Evolutionary conservation across 306 rosid species (phyloP), one percentile per base, ranked within the genome.

Genomic region (Begonia loranthoides): DNA sequence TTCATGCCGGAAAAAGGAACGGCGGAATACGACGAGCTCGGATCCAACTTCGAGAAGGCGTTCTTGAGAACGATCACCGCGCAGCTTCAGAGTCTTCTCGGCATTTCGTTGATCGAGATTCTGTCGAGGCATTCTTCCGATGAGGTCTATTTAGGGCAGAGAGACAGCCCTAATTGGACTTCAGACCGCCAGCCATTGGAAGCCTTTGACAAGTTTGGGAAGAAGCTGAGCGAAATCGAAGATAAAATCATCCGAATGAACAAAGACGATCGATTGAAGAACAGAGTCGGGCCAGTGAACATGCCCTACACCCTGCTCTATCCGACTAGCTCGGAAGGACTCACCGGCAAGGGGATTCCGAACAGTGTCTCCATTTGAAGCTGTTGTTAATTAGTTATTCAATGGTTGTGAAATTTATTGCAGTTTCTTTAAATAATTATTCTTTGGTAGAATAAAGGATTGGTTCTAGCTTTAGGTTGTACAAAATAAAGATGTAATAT

Each of bases 1-100:
- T 86, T 90, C 84, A 80, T 90, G 95, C 99, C 99, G 0, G 96
- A 86, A 77, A 68, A 76, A 10, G 99, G 99, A 9, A 90, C 94
- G 0, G 59, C 74, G 0, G 99, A 86, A 54, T 83, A 64, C 24
- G 70, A 36, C 17, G 99, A 90, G 69, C 88, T 90, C 13, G 79
- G 65, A 58, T 9, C 66, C 3, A 40, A 79, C 57, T 94, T 92
- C 14, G 88, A 90, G 0, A 36, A 63, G 9, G 96, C 96, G 19
- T 80, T 70, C 77, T 59, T 90, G 24, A 84, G 82, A 68, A 90
- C 99, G 51, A 86, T 90, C 11, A 90, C 99, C 40, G 90, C 99
- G 0, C 95, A 86, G 57, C 71, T 83, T 48, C 94, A 90, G 70
- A 86, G 96, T n/a, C 75, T 90, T 3, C 75, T 90, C 4, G 99